phyloP scores from a whole-genome alignment of 192 early-diverging fungal species.

The Coemansia javaensis region DNA sequence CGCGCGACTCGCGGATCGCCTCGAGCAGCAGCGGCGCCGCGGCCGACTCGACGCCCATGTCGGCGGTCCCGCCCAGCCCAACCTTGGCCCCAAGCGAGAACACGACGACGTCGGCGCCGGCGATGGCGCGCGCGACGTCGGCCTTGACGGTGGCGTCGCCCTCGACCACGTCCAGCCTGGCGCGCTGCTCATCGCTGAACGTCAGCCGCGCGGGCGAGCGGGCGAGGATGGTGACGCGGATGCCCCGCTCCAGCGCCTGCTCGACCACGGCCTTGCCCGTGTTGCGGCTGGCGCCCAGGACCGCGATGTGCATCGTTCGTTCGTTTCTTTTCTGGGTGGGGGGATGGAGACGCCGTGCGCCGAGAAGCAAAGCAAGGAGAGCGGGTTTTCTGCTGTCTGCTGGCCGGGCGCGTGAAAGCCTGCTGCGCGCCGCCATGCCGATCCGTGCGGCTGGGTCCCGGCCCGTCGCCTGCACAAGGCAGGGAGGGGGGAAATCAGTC shows the following conservation, averaged over 20 bases:
- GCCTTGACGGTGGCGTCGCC: constrained; percentile 34
- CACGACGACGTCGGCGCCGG: constrained; percentile 31
- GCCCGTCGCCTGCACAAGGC: too few species aligned
- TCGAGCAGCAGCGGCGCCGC: constrained; percentile 8
- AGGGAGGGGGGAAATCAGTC: too few species aligned
- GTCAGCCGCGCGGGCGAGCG: constrained; percentile 36
- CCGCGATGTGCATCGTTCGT: constrained; percentile 19
- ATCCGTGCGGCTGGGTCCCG: too few species aligned
- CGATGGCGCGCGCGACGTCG: constrained; percentile 23
- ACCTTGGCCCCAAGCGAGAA: constrained; percentile 33
- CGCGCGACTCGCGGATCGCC: constrained; percentile 21
- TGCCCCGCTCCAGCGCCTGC: constrained; percentile 21
- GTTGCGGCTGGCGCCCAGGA: constrained; percentile 38
- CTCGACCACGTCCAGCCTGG: constrained; percentile 29
- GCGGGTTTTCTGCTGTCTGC: too few species aligned
- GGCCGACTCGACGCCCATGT: constrained; percentile 25
- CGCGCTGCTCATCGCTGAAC: constrained; percentile 34
- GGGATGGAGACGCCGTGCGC: too few species aligned
- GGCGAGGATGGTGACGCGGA: constrained; percentile 24
- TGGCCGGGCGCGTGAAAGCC: too few species aligned
- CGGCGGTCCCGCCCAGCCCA: constrained; percentile 8
- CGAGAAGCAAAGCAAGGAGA: too few species aligned
- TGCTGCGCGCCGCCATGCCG: too few species aligned
- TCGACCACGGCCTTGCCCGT: constrained; percentile 32
- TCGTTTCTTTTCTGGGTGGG: neutral